These are phyloP conservation scores for Mycosphaerelloides madeirae DNA, from an alignment of 2,329 filamentous ascomycete genomes.

Conservation along the genomic window DNA sequence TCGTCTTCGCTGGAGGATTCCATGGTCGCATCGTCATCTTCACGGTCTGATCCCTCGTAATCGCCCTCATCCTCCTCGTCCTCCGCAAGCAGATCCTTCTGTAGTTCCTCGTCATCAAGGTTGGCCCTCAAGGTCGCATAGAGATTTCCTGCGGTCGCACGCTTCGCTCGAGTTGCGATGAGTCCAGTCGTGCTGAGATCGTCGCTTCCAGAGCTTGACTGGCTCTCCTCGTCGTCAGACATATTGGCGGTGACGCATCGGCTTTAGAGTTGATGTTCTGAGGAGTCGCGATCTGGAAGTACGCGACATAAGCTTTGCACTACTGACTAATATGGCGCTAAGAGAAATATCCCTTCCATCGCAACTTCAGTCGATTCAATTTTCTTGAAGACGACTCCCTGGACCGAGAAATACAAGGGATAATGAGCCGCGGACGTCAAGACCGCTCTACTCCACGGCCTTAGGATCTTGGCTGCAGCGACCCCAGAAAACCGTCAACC, in stretches of 20 bases:
- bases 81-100: constrained; percentile 40
- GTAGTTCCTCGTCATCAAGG: constrained; percentile 39
- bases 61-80: constrained; percentile 49
- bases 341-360: no score
- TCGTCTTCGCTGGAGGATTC: constrained; percentile 83
- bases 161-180: constrained; percentile 66
- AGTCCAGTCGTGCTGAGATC: constrained; percentile 46
- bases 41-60: constrained; percentile 38
- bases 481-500: no score
- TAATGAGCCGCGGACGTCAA: no score
- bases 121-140: constrained; percentile 72
- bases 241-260: constrained; percentile 10
- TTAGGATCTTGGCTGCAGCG: no score
- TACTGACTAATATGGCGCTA: no score
- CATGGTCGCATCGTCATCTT: constrained; percentile 69
- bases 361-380: no score
- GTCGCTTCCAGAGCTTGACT: constrained; percentile 20
- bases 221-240: constrained; percentile 19
- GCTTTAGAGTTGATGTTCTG: no score
- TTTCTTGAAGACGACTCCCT: no score
- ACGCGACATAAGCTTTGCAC: no score
- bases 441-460: no score
- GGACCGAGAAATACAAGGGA: no score
- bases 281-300: no score
- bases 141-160: constrained; percentile 78